These are phyloP conservation scores for Aspergillus pseudonomiae DNA, from an alignment of 2,329 filamentous ascomycete species.

Conservation along the genomic window DNA sequence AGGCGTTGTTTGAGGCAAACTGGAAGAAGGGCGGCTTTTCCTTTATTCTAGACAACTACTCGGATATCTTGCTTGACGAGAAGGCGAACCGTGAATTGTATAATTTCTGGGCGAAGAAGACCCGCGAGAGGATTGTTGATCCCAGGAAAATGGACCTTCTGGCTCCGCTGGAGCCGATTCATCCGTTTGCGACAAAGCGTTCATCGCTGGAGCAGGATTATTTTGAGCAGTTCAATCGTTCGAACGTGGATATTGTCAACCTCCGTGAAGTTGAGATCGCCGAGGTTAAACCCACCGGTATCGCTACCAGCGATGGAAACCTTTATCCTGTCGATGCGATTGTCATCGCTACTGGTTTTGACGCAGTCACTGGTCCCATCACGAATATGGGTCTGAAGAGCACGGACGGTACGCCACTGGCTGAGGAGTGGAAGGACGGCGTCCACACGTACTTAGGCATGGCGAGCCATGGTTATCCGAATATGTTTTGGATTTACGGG, in stretches of 20 bases:
- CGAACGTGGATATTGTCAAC: constrained; percentile 53
- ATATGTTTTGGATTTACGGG: constrained; percentile 59
- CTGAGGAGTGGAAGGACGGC: constrained; percentile 40
- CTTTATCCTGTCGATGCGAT: constrained; percentile 43
- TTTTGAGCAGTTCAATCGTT: constrained; percentile 53
- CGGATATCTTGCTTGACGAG: constrained; percentile 50
- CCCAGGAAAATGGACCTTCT: constrained; percentile 55
- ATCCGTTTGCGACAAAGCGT: constrained; percentile 60
- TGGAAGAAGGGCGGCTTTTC: constrained; percentile 59
- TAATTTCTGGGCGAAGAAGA: constrained; percentile 59
- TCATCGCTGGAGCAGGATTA: constrained; percentile 53
- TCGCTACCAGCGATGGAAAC: constrained; percentile 43
- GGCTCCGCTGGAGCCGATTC: constrained; percentile 56
- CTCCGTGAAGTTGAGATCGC: constrained; percentile 48
- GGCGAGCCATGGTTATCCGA: constrained; percentile 48
- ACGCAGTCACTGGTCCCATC: constrained; percentile 43
- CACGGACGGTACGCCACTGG: constrained; percentile 31
- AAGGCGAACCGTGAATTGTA: constrained; percentile 58
- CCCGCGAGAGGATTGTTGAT: constrained; percentile 55
- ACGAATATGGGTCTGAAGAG: constrained; percentile 37
- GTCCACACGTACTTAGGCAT: constrained; percentile 47
- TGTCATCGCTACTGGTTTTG: constrained; percentile 47
- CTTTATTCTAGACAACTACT: constrained; percentile 56
- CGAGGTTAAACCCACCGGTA: constrained; percentile 43
- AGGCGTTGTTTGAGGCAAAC: constrained; percentile 52